Evolutionary conservation across 306 rosid species (phyloP).

Genomic region (Pterocarpus santalinus): DNA sequence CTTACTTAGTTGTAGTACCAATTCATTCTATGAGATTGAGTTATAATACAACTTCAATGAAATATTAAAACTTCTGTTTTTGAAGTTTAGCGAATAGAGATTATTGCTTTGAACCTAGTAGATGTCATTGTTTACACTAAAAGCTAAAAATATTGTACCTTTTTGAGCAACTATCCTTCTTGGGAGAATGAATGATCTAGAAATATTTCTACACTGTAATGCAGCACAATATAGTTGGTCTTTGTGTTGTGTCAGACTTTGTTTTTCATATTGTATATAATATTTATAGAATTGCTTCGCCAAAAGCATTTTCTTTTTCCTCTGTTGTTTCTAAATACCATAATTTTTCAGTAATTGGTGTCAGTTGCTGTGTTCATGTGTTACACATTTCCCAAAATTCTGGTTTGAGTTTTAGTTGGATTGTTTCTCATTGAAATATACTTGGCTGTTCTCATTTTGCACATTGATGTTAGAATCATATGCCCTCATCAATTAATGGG

Average conservation of each 20-base stretch:
- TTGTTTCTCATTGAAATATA: background rate
- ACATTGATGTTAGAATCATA: slow-evolving; percentile 9
- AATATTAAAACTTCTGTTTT: background rate
- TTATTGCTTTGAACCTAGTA: background rate
- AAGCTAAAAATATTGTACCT: background rate
- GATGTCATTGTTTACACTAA: background rate
- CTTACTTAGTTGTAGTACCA: background rate
- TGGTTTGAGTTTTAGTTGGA: background rate
- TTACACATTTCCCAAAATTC: slow-evolving; percentile 11
- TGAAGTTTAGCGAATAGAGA: background rate
- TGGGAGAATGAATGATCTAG: background rate
- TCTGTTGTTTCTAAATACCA: background rate
- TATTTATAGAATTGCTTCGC: too few relatives aligned
- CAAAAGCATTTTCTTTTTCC: background rate
- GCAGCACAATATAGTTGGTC: slow-evolving; percentile 16
- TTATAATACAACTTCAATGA: slow-evolving; percentile 1
- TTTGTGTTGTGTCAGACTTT: background rate
- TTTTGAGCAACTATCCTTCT: background rate
- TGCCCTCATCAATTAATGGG: background rate
- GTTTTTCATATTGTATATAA: too few relatives aligned
- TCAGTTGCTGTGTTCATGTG: background rate
- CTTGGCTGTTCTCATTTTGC: background rate
- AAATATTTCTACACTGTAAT: background rate
- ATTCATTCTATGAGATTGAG: background rate
- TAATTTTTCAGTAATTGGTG: background rate